These are phyloP conservation scores for Xylaria flabelliformis DNA, from an alignment of 495 filamentous ascomycete species.

Conservation along the genomic window DNA sequence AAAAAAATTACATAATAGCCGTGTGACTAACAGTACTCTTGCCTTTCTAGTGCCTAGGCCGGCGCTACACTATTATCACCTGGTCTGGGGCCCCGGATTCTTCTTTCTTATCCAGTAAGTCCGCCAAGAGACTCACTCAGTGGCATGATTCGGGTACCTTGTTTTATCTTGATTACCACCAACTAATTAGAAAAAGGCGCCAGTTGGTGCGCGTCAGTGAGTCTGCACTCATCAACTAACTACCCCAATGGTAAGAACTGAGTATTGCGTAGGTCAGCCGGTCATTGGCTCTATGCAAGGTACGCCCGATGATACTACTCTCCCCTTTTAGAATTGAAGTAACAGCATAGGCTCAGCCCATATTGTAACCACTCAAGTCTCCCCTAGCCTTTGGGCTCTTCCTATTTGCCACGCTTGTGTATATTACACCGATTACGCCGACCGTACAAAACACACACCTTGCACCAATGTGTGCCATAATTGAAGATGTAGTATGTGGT, in stretches of 20 bases:
- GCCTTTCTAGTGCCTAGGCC: no score
- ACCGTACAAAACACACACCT: neutral
- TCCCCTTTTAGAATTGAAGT: constrained; percentile 1
- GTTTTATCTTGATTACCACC: neutral
- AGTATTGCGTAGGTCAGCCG: neutral
- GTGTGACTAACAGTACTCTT: no score
- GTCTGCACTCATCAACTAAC: neutral
- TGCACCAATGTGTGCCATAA: neutral
- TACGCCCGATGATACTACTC: constrained; percentile 13
- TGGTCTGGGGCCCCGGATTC: constrained; percentile 11
- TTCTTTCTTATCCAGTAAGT: neutral
- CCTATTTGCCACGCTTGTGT: constrained; percentile 3
- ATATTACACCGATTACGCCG: neutral
- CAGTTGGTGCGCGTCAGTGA: neutral
- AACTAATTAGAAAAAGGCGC: neutral
- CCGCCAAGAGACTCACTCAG: constrained; percentile 1
- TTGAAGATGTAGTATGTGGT: neutral
- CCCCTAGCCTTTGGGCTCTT: neutral
- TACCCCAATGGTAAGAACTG: neutral
- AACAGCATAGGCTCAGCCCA: neutral
- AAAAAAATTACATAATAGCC: no score
- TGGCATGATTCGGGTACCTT: neutral
- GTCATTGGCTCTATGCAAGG: constrained; percentile 4
- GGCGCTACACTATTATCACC: no score
- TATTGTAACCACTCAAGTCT: neutral